phyloP scores from a whole-genome alignment of 2,329 filamentous ascomycete species.

The Fusarium fracticaudum region DNA sequence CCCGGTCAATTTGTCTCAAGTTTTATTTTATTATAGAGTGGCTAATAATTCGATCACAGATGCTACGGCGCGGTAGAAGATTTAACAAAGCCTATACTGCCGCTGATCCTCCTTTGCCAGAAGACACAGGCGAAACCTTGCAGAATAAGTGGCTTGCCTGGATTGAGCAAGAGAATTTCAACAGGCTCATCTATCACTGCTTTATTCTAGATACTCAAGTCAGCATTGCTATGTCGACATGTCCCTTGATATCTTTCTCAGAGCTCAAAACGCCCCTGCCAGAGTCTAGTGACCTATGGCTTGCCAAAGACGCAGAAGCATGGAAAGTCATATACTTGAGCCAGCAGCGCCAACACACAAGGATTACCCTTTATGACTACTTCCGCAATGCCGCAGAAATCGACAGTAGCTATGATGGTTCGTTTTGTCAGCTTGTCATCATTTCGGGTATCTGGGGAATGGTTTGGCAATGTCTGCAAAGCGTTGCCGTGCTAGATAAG shows the following conservation, averaged over 20 bases:
- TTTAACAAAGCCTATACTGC: not conserved
- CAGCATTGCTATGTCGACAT: not conserved
- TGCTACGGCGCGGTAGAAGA: not conserved
- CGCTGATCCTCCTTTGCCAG: not conserved
- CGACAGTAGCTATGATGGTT: not conserved
- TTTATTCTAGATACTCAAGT: not conserved
- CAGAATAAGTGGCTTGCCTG: not conserved
- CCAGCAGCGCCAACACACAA: not conserved
- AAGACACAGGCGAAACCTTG: not conserved
- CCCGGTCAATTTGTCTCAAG: too few species aligned
- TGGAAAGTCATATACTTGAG: not conserved
- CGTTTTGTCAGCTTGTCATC: not conserved
- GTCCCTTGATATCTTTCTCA: not conserved
- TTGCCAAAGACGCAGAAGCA: not conserved
- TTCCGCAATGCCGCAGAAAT: not conserved
- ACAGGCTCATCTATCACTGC: not conserved
- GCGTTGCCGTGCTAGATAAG: not conserved
- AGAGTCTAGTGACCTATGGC: not conserved
- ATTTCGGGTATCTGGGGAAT: not conserved
- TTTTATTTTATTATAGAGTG: fast-evolving
- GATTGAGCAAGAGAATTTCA: not conserved
- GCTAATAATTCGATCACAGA: not conserved
- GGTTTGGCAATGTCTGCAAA: conserved; percentile 1
- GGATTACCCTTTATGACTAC: not conserved
- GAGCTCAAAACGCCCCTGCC: not conserved